Conservation (phyloP, 1,284 basidiomycete species). For the Anthracocystis walkeri region DNA sequence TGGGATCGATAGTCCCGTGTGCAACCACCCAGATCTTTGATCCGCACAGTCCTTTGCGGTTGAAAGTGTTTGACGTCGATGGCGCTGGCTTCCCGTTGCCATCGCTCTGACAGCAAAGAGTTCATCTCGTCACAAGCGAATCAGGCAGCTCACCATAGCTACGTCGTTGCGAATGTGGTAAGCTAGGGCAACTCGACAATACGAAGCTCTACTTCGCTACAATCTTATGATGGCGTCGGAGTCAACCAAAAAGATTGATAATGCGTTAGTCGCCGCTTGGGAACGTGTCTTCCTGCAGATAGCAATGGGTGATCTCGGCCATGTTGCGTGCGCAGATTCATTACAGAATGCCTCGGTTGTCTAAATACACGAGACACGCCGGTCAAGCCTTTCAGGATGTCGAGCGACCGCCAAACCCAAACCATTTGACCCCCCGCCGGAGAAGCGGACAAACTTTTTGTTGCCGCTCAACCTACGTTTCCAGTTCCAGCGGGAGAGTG, state of each 20-base stretch:
- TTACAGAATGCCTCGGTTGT: background rate
- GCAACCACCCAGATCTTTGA: constrained; percentile 2
- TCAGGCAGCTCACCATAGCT: background rate
- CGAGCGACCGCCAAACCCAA: background rate
- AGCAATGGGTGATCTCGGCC: background rate
- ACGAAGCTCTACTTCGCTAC: background rate
- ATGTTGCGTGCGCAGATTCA: background rate
- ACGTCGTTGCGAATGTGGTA: background rate
- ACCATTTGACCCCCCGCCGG: background rate
- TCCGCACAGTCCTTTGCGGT: background rate
- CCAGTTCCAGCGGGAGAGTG: background rate
- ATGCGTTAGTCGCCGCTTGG: background rate
- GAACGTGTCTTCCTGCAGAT: constrained; percentile 2
- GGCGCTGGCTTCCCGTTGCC: background rate
- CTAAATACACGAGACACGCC: background rate
- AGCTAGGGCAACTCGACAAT: background rate
- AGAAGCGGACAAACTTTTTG: background rate
- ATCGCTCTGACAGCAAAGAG: background rate
- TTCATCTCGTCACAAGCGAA: background rate
- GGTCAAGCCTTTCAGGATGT: background rate
- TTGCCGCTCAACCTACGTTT: background rate
- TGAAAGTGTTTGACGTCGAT: constrained; percentile 6
- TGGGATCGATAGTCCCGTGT: background rate
- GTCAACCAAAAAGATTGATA: background rate
- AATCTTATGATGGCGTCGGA: background rate